A percentile compares a stretch with the other conserved stretches of the same genome.
These are phyloP conservation scores for Boehmeria nivea DNA, from an alignment of 306 rosid species.

Conservation along the genomic window DNA sequence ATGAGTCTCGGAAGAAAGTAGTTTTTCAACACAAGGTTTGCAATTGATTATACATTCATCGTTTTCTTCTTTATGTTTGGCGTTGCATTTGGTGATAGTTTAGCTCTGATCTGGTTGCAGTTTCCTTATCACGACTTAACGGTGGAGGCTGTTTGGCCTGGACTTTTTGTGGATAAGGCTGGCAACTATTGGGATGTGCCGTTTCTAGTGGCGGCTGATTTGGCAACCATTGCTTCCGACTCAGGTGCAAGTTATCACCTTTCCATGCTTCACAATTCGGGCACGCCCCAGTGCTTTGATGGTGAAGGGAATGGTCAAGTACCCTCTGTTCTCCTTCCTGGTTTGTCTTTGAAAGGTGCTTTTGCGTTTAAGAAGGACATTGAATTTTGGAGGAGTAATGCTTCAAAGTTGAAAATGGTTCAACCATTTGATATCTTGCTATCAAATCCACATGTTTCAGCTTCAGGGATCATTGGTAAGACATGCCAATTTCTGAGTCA, in stretches of 20 bases:
- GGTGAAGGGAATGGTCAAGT: constrained; percentile 21
- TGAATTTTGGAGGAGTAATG: constrained; percentile 70
- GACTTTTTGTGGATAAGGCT: constrained; percentile 64
- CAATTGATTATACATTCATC: neutral
- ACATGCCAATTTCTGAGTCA: constrained; percentile 7
- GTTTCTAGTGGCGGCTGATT: constrained; percentile 57
- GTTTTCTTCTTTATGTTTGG: neutral
- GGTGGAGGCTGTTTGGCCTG: constrained; percentile 76
- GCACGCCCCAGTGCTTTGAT: constrained; percentile 49
- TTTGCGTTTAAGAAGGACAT: constrained; percentile 51
- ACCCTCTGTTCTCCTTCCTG: constrained; percentile 65
- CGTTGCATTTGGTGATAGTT: neutral
- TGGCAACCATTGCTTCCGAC: constrained; percentile 59
- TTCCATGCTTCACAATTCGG: constrained; percentile 51
- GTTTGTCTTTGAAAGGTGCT: constrained; percentile 65
- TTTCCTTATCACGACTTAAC: constrained; percentile 68
- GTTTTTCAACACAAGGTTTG: constrained; percentile 57
- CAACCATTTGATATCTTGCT: constrained; percentile 79
- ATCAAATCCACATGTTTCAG: constrained; percentile 62
- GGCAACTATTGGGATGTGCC: constrained; percentile 95
- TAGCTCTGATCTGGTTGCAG: constrained; percentile 37
- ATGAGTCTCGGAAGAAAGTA: constrained; percentile 57
- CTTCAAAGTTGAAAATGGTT: constrained; percentile 53
- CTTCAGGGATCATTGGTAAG: constrained; percentile 72
- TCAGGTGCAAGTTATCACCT: constrained; percentile 62